Evolutionary conservation across 1,139 yeast genomes (phyloP), one percentile per base, ranked within the genome.

Genomic region (Yamadazyma songkhlaensis): DNA sequence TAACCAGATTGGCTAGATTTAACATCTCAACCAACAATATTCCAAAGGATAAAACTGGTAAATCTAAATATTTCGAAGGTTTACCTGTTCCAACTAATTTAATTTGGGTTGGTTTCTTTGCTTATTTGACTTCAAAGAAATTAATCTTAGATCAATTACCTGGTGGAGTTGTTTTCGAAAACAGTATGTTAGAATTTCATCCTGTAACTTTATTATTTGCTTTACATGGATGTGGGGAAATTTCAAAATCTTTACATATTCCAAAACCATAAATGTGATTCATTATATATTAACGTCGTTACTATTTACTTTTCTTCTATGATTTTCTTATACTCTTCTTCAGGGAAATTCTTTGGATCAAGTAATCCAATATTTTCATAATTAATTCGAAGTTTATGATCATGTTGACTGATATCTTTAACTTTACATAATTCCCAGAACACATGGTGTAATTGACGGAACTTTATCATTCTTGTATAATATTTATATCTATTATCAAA

Each of bases 21-120:
- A 92, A 92, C 55, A 95, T 94, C 38, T 87, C 97, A 1, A 95
- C 94, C 3, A 84, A 92, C 40, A 86, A 87, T 49, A 78, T 94
- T 45, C 97, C 98, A 37, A 89, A 89, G 65, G 97, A 90, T 57
- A 72, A 74, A 41, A 59, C 74, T 13, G 96, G 96, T 22, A 89
- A 89, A 62, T 79, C 90, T 14, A 77, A 82, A 55, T 77, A 73
- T 51, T 92, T 92, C 59, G 98, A 92, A 67, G 98, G 98, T 9
- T 77, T 92, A 36, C 98, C 98, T 11, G 88, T 92, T 51, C 98
- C 98, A 40, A 81, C 95, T 4, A 84, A 95, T 34, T 71, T 92
- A 49, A 65, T 76, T 36, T 74, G 92, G 59, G 96, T 92, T 20
- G 71, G 67, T 3, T 56, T 79, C 36, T 82, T 90, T 87, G 87